phyloP scores from a whole-genome alignment of 495 filamentous ascomycete species.

The Choiromyces venosus region DNA sequence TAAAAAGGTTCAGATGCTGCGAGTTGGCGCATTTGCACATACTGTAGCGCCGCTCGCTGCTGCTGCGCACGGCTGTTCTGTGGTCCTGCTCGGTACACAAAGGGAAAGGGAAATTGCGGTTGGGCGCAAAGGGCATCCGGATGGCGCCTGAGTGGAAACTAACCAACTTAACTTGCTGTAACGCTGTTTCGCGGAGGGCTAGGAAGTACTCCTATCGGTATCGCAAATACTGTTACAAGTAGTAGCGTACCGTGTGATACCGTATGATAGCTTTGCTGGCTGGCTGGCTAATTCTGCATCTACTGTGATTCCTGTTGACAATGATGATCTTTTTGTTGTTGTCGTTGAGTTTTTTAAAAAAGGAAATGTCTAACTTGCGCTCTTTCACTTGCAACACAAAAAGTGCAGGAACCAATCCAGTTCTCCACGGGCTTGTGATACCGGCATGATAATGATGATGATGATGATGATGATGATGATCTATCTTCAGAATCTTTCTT shows the following conservation, averaged over 20 bases:
- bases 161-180: no score
- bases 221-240: neutral
- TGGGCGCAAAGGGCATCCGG: conserved; percentile 24
- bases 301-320: neutral
- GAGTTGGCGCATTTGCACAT: conserved; percentile 33
- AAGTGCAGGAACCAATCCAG: neutral
- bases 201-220: neutral
- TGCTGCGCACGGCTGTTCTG: conserved; percentile 27
- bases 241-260: no score
- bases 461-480: no score
- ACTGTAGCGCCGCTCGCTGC: no score
- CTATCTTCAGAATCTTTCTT: neutral
- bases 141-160: conserved; percentile 20
- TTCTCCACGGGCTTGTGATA: neutral
- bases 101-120: conserved; percentile 34
- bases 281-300: neutral
- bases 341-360: neutral
- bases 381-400: neutral
- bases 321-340: neutral
- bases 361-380: neutral
- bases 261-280: neutral
- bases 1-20: conserved; percentile 10
- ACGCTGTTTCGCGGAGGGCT: conserved; percentile 22
- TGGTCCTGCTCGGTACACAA: conserved; percentile 24
- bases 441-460: no score